Evolutionary conservation across 2,329 filamentous ascomycete genomes (phyloP).

Genomic region (Fulvia fulva): DNA sequence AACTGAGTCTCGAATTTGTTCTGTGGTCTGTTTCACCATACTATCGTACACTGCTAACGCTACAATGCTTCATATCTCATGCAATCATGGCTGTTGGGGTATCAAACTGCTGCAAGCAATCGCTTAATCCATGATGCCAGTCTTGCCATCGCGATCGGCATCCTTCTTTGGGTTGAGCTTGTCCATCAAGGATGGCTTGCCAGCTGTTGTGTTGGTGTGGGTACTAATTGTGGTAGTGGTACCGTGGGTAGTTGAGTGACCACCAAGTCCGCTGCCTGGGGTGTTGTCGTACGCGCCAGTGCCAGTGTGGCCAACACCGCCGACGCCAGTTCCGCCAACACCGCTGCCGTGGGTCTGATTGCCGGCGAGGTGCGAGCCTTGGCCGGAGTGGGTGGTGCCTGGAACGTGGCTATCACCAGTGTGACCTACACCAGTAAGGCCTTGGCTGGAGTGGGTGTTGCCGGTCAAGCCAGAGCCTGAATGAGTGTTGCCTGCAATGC

Average conservation of each 20-base stretch:
- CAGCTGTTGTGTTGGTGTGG: not conserved
- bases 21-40: not conserved
- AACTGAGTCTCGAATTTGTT: not conserved
- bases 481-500: no score
- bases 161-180: constrained; percentile 55
- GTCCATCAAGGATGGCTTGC: constrained; percentile 49
- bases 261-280: not conserved
- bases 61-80: not conserved
- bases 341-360: constrained; percentile 3
- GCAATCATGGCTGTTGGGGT: not conserved
- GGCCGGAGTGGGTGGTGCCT: constrained; percentile 1
- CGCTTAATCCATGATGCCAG: constrained; percentile 49
- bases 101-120: not conserved
- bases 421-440: no score
- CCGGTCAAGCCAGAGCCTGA: constrained; percentile 5
- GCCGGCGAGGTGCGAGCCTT: not conserved
- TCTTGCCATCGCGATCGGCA: constrained; percentile 53
- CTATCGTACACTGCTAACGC: not conserved
- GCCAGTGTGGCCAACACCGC: constrained; percentile 4
- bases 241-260: not conserved
- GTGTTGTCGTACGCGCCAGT: not conserved
- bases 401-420: constrained; percentile 4
- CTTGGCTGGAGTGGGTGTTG: no score
- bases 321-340: constrained; percentile 1
- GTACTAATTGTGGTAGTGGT: not conserved